Evolutionary conservation across 2,329 filamentous ascomycete genomes (phyloP), one percentile per base, ranked within the genome.

Genomic region (Epichloe bromicola): DNA sequence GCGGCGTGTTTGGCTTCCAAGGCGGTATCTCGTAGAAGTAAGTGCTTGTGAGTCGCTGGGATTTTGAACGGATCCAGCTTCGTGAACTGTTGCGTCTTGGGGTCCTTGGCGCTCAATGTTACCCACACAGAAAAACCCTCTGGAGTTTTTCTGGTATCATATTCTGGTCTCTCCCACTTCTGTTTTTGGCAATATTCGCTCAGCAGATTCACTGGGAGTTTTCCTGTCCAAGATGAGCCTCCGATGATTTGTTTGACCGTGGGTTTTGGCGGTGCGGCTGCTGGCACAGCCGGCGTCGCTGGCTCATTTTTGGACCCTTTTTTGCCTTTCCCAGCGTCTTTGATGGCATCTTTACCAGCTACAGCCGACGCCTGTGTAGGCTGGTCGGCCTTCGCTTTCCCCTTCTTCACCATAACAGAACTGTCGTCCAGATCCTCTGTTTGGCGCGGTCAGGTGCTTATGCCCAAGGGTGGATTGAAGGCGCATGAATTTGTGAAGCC

Each of bases 171-270:
- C 57, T 88, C 86, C 93, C 93, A 98, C 64, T 88, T 88, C 66
- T 95, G 87, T 67, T 91, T 94, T 70, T 95, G 89, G 61, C 90
- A 96, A 69, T 95, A 87, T 73, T 97, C 93, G 37, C 86, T 88
- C 56, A 97, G 79, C 60, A 97, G 76, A 64, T 95, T 96, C 56
- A 96, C 86, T 1, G 93, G 93, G 34, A 98, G 73, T 66, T 98
- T 98, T 40, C 93, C 93, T 0, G 93, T 98, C 93, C 93, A 98
- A 59, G 89, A 96, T 53, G 88, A 82, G 46, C 93, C 93, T 41
- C 89, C 93, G 62, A 98, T 95, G 57, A 98, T 73, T 59, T 94
- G 88, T 67, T 85, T 84, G 43, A 78, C 76, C 2, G 82, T 82
- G 14, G 79, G 80, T 58, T 82, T 80, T 0, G 76, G 76, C 3